Evolutionary conservation across 768 basidiomycete genomes (phyloP), one percentile per base, ranked within the genome.

Genomic region (Trametes cinnabarina): DNA sequence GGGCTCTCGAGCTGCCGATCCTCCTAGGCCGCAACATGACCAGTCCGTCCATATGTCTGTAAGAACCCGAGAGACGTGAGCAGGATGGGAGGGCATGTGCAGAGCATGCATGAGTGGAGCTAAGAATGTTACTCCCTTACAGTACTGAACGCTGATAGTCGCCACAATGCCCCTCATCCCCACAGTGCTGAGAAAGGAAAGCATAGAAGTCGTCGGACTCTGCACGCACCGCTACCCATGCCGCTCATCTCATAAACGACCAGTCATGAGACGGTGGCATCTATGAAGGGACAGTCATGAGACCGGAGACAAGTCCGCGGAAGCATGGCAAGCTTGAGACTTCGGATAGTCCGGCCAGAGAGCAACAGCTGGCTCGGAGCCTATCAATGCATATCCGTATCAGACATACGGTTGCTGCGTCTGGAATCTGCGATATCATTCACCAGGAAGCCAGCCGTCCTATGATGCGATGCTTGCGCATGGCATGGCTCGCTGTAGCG

Each of bases 91-190:
- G 3, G n/a, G 41, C 46, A 41, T 35, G 26, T 34, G 25, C 12
- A 40, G n/a, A 20, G n/a, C 54, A 55, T 41, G 54, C 37, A 46
- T 30, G 19, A 10, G 54, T 47, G 54, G 54, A 48, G 54, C 46
- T 14, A 19, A 14, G 54, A 41, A 47, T 22, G 22, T 25, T 47
- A n/a, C 46, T 17, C 3, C 54, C 46, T 47, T 47, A 48, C n/a
- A n/a, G n/a, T n/a, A n/a, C 37, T 25, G 44, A 23, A 55, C 42
- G 25, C 14, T 30, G 54, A 55, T 47, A 55, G 15, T 34, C 37
- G 22, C 40, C 37, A 37, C 43, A 34, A n/a, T 40, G n/a, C n/a
- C 23, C 25, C 14, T 20, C n/a, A 3, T n/a, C 37, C 25, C 26
- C 19, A 34, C 10, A 47, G 10, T 23, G 35, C 17, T 43, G 14